Percentiles rank a stretch among this genome's conserved stretches.
Evolutionary conservation across 164 flowering plant genomes (phyloP).

Genomic region (Tetracentron sinense): DNA sequence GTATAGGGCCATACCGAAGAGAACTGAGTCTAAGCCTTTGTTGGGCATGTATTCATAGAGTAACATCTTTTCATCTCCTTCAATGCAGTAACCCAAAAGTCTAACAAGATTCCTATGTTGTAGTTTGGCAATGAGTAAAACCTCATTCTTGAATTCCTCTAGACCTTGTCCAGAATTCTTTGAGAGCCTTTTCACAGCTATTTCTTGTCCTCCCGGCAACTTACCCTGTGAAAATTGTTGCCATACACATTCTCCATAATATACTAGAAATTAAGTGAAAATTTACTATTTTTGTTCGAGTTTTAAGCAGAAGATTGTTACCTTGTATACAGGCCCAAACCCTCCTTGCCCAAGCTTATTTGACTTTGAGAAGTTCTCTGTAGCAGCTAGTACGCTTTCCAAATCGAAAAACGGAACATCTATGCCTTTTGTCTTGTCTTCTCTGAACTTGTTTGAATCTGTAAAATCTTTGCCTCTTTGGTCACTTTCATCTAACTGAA

Average conservation of each 20-base stretch:
- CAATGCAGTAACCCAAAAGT: not conserved
- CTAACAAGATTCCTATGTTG: not conserved
- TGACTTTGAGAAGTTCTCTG: constrained; percentile 33
- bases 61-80: not conserved
- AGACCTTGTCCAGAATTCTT: not conserved
- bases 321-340: constrained; percentile 51
- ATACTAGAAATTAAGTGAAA: not conserved
- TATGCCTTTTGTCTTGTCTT: not conserved
- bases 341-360: constrained; percentile 51
- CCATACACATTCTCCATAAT: not conserved
- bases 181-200: constrained; percentile 3
- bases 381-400: constrained; percentile 16
- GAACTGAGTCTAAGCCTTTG: not conserved
- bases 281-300: not conserved
- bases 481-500: constrained; percentile 22
- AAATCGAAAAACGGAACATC: constrained; percentile 9
- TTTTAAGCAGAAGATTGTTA: not conserved
- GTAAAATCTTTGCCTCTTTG: constrained; percentile 11
- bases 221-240: not conserved
- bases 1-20: not conserved
- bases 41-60: not conserved
- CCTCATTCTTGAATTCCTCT: not conserved
- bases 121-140: not conserved
- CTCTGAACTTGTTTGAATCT: not conserved
- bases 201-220: constrained; percentile 2